A percentile compares a stretch with the other conserved stretches of the same genome.
Conservation (phyloP, 306 rosid genomes). For the Cucumis melo region DNA sequence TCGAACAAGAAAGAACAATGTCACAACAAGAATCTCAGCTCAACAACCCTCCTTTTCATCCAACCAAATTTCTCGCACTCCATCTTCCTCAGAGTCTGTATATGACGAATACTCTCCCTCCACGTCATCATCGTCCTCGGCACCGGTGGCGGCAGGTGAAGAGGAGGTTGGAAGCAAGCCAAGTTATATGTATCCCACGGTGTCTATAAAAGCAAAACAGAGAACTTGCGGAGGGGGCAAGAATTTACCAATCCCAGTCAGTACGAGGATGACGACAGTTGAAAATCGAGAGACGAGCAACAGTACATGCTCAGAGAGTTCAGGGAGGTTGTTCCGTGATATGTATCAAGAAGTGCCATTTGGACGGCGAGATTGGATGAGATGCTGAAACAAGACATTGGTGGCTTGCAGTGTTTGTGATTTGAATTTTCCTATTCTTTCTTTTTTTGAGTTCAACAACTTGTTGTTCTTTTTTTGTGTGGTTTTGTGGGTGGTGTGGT, state of each 20-base stretch:
- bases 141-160: constrained; percentile 1
- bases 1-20: constrained; percentile 37
- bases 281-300: constrained; percentile 23
- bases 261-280: constrained; percentile 19
- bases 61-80: constrained; percentile 33
- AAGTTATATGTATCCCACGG: constrained; percentile 54
- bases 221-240: constrained; percentile 25
- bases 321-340: constrained; percentile 32
- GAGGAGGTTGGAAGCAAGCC: constrained; percentile 23
- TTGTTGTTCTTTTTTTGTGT: background rate
- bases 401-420: background rate
- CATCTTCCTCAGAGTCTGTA: constrained; percentile 40
- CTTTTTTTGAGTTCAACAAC: background rate
- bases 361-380: constrained; percentile 19
- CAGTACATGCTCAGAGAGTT: constrained; percentile 36
- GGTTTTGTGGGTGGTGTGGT: background rate
- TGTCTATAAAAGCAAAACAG: constrained; percentile 51
- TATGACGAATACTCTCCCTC: constrained; percentile 43
- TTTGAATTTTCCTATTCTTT: background rate
- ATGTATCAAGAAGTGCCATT: constrained; percentile 16
- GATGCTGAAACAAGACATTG: background rate
- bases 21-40: constrained; percentile 39
- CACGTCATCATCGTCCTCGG: constrained; percentile 34
- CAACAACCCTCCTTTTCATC: constrained; percentile 18
- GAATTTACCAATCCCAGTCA: constrained; percentile 20